Evolutionary conservation across 306 rosid species (phyloP).

Genomic region (Rubus parviflorus): DNA sequence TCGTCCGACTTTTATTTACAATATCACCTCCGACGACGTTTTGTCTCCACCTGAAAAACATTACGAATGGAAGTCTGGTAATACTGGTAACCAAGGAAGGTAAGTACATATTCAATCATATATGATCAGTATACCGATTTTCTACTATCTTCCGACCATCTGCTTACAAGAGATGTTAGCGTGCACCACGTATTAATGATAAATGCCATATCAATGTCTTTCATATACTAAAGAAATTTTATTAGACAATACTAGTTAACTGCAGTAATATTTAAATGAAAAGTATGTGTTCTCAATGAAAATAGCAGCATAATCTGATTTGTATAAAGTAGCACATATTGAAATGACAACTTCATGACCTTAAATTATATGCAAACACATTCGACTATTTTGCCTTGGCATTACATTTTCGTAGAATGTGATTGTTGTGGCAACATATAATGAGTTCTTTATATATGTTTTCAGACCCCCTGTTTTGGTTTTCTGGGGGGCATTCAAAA

Average conservation of each 20-base stretch:
- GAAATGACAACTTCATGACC: no score
- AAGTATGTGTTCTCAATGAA: no score
- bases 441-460: not conserved
- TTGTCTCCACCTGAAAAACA: slow-evolving; percentile 77
- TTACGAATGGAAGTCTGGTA: not conserved
- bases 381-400: not conserved
- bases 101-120: not conserved
- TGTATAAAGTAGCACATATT: not conserved
- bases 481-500: not conserved
- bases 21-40: slow-evolving; percentile 79
- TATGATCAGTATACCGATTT: not conserved
- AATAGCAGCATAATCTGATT: not conserved
- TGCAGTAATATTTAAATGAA: no score
- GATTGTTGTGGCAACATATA: not conserved
- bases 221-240: not conserved
- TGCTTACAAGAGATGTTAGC: not conserved
- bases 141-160: not conserved
- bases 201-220: no score
- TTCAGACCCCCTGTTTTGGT: not conserved
- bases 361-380: not conserved
- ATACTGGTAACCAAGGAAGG: not conserved
- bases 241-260: not conserved
- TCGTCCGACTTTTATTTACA: slow-evolving; percentile 30
- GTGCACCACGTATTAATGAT: not conserved
- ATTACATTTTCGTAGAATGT: not conserved